phyloP scores from a whole-genome alignment of 1,284 basidiomycete genomes.

The Sparassis latifolia region DNA sequence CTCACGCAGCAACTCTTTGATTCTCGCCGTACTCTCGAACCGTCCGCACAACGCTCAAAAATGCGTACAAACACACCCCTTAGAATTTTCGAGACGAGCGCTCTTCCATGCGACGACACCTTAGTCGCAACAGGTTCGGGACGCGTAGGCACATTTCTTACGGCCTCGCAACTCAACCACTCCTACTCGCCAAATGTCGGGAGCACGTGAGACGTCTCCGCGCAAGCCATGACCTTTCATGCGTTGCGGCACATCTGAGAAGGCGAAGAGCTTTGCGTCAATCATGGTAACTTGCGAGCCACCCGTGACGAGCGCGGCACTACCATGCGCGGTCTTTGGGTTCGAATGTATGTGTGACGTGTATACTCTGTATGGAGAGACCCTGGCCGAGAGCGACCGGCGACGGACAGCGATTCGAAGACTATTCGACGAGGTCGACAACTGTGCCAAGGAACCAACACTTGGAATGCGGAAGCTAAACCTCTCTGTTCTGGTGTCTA shows the following conservation, averaged over 20 bases:
- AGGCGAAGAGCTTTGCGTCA: slow-evolving; percentile 55
- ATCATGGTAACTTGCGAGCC: slow-evolving; percentile 43
- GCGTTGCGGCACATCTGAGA: slow-evolving; percentile 29
- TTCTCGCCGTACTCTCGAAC: slow-evolving; percentile 13
- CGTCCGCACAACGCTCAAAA: slow-evolving; percentile 18
- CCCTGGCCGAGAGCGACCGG: slow-evolving; percentile 14
- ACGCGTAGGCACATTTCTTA: slow-evolving; percentile 17
- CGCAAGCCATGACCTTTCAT: slow-evolving; percentile 15
- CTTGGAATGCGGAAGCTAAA: slow-evolving; percentile 17
- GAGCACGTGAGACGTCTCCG: slow-evolving; percentile 13
- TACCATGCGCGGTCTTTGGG: slow-evolving; percentile 42
- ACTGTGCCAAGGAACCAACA: slow-evolving; percentile 17
- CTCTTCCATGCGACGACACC: slow-evolving; percentile 13
- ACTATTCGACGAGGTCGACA: slow-evolving; percentile 16
- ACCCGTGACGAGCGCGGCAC: slow-evolving; percentile 29
- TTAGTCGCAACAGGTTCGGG: background rate
- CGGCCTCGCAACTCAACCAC: slow-evolving; percentile 18
- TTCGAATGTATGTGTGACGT: slow-evolving; percentile 45
- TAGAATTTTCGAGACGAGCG: slow-evolving; percentile 21
- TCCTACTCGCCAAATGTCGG: slow-evolving; percentile 21
- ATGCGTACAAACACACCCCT: slow-evolving; percentile 13
- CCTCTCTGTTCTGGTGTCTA: background rate
- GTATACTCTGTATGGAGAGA: slow-evolving; percentile 23
- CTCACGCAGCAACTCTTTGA: slow-evolving; percentile 13
- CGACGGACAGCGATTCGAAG: slow-evolving; percentile 12